Evolutionary conservation across 2,329 filamentous ascomycete genomes (phyloP).

Genomic region (Endoconidiophora polonica): DNA sequence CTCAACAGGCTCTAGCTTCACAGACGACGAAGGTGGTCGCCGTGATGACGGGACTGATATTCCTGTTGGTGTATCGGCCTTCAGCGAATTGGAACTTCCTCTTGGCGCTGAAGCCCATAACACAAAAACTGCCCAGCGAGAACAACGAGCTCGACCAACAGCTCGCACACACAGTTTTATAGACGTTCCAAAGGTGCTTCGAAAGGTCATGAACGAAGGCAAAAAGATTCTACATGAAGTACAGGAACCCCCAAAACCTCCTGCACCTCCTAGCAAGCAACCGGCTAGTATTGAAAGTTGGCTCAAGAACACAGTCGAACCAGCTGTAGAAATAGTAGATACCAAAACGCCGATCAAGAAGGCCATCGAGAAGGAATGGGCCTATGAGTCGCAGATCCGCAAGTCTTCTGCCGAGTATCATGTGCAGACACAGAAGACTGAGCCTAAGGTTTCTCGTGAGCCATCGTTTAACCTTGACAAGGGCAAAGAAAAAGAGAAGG

Average conservation of each 20-base stretch:
- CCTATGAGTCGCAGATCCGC: slow-evolving; percentile 12
- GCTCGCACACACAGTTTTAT: slow-evolving; percentile 38
- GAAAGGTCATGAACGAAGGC: slow-evolving; percentile 46
- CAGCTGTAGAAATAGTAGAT: slow-evolving; percentile 33
- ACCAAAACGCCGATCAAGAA: slow-evolving; percentile 18
- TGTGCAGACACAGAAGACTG: background rate
- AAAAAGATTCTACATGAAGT: slow-evolving; percentile 49
- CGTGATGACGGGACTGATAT: slow-evolving; percentile 28
- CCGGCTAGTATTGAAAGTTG: slow-evolving; percentile 46
- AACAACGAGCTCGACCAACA: slow-evolving; percentile 23
- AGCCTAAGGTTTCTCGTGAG: background rate
- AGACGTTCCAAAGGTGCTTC: slow-evolving; percentile 43
- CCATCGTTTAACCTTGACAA: background rate
- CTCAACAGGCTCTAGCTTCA: slow-evolving; percentile 19
- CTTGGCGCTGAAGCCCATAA: slow-evolving; percentile 30
- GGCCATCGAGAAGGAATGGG: slow-evolving; percentile 21
- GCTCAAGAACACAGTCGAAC: slow-evolving; percentile 45
- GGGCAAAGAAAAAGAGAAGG: slow-evolving; percentile 15
- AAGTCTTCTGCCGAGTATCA: slow-evolving; percentile 6
- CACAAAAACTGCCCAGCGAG: slow-evolving; percentile 21
- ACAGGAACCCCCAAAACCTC: slow-evolving; percentile 35
- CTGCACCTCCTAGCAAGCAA: slow-evolving; percentile 28
- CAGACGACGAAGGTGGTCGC: slow-evolving; percentile 16
- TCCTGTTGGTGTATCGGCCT: slow-evolving; percentile 48
- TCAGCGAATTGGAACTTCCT: slow-evolving; percentile 45